Base-by-base conservation (phyloP, 2,329 filamentous ascomycete genomes). In the Dendryphion nanum region DNA sequence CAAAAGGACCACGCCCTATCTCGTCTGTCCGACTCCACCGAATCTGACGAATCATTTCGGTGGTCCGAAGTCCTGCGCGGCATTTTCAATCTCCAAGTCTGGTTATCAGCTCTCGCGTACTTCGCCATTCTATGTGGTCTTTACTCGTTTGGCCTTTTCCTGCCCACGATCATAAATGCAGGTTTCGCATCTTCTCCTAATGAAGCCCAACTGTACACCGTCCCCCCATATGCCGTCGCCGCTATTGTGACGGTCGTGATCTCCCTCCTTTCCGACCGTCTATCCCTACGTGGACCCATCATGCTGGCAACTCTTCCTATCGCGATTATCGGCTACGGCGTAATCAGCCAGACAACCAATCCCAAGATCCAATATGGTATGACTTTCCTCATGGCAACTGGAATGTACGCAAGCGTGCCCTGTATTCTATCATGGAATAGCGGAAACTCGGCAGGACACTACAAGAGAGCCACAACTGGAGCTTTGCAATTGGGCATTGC, bases 391-490 rank as follows among this genome's bases (percentile, higher is more conserved):
- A 83, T 84, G 79, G 78, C 81, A 1, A 77, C 75, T 0, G 82
- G 82, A 7, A 71, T 83, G 55, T 85, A 83, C 54, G 71, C 73
- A 31, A 78, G 76, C 29, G 79, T 84, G 0, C 81, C 82, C 0
- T 77, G 75, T 14, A 75, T 83, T 3, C 64, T 85, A 7, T 81
- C 76, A 1, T 85, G 82, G 81, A 77, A 81, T 44, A 77, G 78
- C 2, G 85, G 85, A 55, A 85, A 85, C 55, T 81, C 76, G 1
- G 80, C 81, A 0, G 81, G 78, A 0, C 82, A 86, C 54, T 86
- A 85, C 54, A 86, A 86, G 59, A 69, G 83, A 12, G 82, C 83
- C 0, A 85, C 82, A 0, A 82, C 82, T 0, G 78, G 77, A 1
- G 83, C 77, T 0, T 51, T 85, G 48, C 82, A 86, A 59, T 68